Conservation (phyloP, 495 filamentous ascomycete species). For the Clohesyomyces aquaticus region DNA sequence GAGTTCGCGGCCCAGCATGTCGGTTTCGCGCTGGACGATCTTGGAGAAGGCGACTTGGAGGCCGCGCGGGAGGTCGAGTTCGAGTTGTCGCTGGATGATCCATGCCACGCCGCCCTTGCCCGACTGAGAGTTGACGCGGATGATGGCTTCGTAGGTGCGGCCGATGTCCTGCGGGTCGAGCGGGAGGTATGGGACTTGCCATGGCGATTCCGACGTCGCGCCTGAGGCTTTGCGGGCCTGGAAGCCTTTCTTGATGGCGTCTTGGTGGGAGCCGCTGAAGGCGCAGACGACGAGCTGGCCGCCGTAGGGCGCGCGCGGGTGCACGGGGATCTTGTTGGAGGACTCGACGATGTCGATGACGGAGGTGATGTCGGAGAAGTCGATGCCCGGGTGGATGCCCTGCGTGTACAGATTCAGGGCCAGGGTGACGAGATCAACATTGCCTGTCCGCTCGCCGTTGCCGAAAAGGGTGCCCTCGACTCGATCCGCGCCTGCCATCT, state of each 20-base stretch:
- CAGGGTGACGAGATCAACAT: slow-evolving; percentile 93
- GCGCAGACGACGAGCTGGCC: slow-evolving; percentile 87
- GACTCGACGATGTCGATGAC: slow-evolving; percentile 91
- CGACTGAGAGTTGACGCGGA: slow-evolving; percentile 94
- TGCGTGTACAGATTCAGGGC: slow-evolving; percentile 97
- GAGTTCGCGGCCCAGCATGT: slow-evolving; percentile 77
- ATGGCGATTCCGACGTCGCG: slow-evolving; percentile 63
- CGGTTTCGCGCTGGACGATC: slow-evolving; percentile 79
- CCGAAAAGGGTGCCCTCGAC: slow-evolving; percentile 96
- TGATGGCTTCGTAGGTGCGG: slow-evolving; percentile 94
- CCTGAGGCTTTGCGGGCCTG: slow-evolving; percentile 64
- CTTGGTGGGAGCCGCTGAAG: slow-evolving; percentile 91
- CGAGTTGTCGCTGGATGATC: slow-evolving; percentile 84
- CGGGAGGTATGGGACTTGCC: slow-evolving; percentile 87
- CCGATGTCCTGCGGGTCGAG: slow-evolving; percentile 93
- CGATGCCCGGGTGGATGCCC: slow-evolving; percentile 80
- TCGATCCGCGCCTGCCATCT: slow-evolving; percentile 96
- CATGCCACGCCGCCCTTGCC: slow-evolving; percentile 96
- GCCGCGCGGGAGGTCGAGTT: slow-evolving; percentile 91
- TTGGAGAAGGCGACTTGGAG: slow-evolving; percentile 90
- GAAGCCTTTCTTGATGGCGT: slow-evolving; percentile 98
- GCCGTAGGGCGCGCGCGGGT: slow-evolving; percentile 85
- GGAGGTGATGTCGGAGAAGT: slow-evolving; percentile 87
- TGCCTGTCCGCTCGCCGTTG: slow-evolving; percentile 94
- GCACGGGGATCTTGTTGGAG: slow-evolving; percentile 93